Evolutionary conservation across 1,139 yeast species (phyloP).

Genomic region (Blastobotrys arbuscula): DNA sequence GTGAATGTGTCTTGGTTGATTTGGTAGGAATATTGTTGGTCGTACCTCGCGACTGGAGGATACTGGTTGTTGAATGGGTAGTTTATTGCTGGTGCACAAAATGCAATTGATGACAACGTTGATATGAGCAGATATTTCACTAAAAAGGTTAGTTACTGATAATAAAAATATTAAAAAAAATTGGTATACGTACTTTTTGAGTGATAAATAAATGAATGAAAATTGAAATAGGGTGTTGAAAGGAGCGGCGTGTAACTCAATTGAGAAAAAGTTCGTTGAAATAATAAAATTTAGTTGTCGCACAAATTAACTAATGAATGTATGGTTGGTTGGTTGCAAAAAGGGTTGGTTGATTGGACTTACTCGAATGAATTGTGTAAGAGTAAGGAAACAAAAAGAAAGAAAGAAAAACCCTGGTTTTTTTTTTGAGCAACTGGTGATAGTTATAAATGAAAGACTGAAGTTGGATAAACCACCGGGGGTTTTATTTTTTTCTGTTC

Average conservation of each 20-base stretch:
- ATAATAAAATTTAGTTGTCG: too few relatives aligned
- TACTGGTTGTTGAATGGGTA: conserved; percentile 79
- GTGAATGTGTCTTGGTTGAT: conserved; percentile 71
- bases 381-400: conserved; percentile 1
- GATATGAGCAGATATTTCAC: too few relatives aligned
- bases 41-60: conserved; percentile 80
- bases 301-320: too few relatives aligned
- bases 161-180: background rate
- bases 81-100: conserved; percentile 39
- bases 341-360: background rate
- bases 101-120: background rate
- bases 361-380: background rate
- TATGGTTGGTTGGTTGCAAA: background rate
- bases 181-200: background rate
- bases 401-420: conserved; percentile 1
- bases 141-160: background rate
- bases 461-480: background rate
- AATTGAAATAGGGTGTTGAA: too few relatives aligned
- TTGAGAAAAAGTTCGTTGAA: too few relatives aligned
- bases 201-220: background rate
- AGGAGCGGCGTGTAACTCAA: too few relatives aligned
- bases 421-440: background rate
- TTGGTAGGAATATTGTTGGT: conserved; percentile 57
- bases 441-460: conserved; percentile 5
- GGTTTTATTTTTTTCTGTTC: background rate